These are phyloP conservation scores for Miscanthus lutarioriparius DNA, from an alignment of 176 grass and related monocot genomes.

Conservation along the genomic window DNA sequence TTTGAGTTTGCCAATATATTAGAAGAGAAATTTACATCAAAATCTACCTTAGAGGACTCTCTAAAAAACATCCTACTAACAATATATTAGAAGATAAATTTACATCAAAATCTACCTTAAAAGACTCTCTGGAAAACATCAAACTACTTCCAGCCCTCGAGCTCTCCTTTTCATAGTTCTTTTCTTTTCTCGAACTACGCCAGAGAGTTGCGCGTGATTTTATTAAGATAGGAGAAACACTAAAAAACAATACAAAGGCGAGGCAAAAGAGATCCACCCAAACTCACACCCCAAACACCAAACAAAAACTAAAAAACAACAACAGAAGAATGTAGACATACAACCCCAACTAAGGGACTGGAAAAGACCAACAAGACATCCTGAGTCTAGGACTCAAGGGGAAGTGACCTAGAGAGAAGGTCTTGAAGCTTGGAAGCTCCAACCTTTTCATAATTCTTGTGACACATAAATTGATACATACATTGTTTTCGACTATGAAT, in stretches of 20 bases:
- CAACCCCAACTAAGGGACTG: background rate
- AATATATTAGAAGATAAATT: background rate
- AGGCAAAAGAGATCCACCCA: no score
- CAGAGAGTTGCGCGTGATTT: no score
- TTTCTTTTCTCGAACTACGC: no score
- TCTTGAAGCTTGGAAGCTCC: background rate
- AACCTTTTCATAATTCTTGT: no score
- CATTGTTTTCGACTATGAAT: background rate
- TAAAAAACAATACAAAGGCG: no score
- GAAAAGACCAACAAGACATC: background rate
- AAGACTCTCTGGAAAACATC: background rate
- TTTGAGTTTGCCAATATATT: background rate
- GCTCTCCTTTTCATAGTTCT: background rate
- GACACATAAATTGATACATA: no score
- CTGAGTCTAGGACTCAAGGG: background rate
- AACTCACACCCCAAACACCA: background rate
- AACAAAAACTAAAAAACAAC: background rate
- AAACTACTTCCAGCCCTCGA: background rate
- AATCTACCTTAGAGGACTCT: background rate
- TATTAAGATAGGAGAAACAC: no score
- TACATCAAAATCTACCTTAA: background rate
- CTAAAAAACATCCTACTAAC: background rate
- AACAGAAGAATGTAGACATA: background rate
- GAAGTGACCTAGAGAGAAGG: background rate
- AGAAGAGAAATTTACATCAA: background rate